These are phyloP conservation scores for Cryphonectria japonica DNA, from an alignment of 2,329 filamentous ascomycete species.

Conservation along the genomic window DNA sequence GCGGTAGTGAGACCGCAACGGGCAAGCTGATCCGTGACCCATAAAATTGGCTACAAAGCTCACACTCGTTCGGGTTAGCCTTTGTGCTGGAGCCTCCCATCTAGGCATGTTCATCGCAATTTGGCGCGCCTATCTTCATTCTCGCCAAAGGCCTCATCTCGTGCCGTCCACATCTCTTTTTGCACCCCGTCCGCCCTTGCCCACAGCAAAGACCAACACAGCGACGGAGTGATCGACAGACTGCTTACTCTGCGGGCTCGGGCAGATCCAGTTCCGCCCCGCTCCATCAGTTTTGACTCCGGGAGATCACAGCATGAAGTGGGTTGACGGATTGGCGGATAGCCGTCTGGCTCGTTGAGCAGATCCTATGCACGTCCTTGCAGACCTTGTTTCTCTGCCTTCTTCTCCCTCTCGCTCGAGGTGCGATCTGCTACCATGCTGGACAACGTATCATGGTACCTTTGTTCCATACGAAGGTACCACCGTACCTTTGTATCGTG, in stretches of 20 bases:
- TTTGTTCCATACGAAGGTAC: neutral
- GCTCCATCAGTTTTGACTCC: slow-evolving; percentile 13
- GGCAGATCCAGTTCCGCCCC: neutral
- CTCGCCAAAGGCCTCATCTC: slow-evolving; percentile 1
- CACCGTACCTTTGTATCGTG: slow-evolving; percentile 4
- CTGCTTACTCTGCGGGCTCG: neutral
- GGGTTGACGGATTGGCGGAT: slow-evolving; percentile 18
- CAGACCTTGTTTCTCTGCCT: slow-evolving; percentile 16
- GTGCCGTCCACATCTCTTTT: neutral
- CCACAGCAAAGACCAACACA: neutral
- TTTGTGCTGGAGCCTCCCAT: slow-evolving; percentile 27
- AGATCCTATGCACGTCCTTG: slow-evolving; percentile 27
- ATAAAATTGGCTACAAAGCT: slow-evolving; percentile 13
- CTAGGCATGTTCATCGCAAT: slow-evolving; percentile 28
- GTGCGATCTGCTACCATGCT: neutral
- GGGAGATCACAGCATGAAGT: slow-evolving; percentile 26
- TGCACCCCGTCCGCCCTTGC: neutral
- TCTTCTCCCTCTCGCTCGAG: slow-evolving; percentile 14
- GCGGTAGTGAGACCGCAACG: slow-evolving; percentile 36
- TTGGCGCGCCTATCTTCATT: slow-evolving; percentile 21
- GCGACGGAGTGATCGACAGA: neutral
- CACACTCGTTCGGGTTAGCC: slow-evolving; percentile 20
- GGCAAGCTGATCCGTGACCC: slow-evolving; percentile 36
- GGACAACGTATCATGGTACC: neutral
- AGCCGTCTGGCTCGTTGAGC: slow-evolving; percentile 24